These are phyloP conservation scores for Tetrahymena elliotti DNA, from an alignment of 73 alveolate genomes.

Conservation along the genomic window DNA sequence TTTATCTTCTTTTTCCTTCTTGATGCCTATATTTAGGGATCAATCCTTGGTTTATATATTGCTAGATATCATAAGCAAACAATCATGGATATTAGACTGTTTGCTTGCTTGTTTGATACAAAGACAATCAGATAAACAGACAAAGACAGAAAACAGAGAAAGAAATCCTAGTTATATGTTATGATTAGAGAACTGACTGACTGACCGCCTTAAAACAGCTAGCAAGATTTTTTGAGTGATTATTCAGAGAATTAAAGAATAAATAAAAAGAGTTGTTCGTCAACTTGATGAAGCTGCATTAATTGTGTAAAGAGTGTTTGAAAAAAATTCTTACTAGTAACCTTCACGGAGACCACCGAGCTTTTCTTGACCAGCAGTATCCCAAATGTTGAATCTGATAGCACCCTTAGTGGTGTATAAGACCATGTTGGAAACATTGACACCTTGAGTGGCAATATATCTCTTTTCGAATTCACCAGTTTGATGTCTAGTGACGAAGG, in stretches of 20 bases:
- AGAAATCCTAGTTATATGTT: background rate
- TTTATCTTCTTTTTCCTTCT: background rate
- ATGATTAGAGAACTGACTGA: too few species aligned
- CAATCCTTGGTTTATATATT: background rate
- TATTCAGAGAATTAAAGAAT: background rate
- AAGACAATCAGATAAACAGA: too few species aligned
- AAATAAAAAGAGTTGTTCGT: background rate
- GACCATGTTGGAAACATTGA: slow-evolving; percentile 90
- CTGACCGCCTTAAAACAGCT: too few species aligned
- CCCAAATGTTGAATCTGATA: slow-evolving; percentile 79
- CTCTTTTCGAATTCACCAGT: slow-evolving; percentile 88
- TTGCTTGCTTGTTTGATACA: too few species aligned
- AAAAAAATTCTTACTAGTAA: slow-evolving; percentile 41
- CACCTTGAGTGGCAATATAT: slow-evolving; percentile 91
- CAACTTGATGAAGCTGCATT: background rate
- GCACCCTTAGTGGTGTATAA: slow-evolving; percentile 86
- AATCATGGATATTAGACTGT: too few species aligned
- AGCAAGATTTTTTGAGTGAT: background rate
- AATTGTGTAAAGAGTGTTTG: background rate
- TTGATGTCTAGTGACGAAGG: slow-evolving; percentile 80
- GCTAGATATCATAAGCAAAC: background rate
- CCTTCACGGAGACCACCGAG: slow-evolving; percentile 89
- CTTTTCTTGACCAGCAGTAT: slow-evolving; percentile 92
- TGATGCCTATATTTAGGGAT: background rate
- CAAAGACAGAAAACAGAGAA: too few species aligned